A percentile compares a stretch with the other conserved stretches of the same genome.
Evolutionary conservation across 441 rosid genomes (phyloP).

Genomic region (Erysimum cheiri): DNA sequence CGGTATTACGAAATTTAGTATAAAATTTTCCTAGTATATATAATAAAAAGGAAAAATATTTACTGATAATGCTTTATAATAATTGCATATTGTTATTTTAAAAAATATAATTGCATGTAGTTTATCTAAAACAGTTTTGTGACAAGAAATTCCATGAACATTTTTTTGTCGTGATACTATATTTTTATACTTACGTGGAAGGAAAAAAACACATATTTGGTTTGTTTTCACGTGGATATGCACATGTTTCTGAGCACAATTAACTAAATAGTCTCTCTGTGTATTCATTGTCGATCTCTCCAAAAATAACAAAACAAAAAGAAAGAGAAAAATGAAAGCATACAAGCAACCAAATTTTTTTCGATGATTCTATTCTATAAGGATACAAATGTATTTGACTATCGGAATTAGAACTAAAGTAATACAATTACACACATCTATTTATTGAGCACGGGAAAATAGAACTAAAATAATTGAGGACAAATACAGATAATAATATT

Average conservation of each 20-base stretch:
- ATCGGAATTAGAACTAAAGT: background rate
- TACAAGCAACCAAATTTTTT: conserved; percentile 33
- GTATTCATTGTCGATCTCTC: conserved; percentile 29
- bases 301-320: conserved; percentile 31
- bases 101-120: background rate
- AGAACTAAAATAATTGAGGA: conserved; percentile 43
- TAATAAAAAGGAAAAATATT: background rate
- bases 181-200: conserved; percentile 2
- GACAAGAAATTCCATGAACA: background rate
- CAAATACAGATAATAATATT: conserved; percentile 45
- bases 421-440: background rate
- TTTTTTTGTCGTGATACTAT: conserved; percentile 5
- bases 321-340: conserved; percentile 37
- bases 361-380: conserved; percentile 34
- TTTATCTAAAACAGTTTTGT: conserved; percentile 5
- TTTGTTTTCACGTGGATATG: conserved; percentile 38
- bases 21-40: no score
- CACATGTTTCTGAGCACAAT: conserved; percentile 41
- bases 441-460: conserved; percentile 13
- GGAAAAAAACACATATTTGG: conserved; percentile 18
- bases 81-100: background rate
- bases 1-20: no score
- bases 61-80: no score
- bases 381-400: conserved; percentile 12
- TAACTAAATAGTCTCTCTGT: conserved; percentile 11